Base-by-base conservation (phyloP, 192 early-diverging fungal genomes). In the Coemansia sp. region DNA sequence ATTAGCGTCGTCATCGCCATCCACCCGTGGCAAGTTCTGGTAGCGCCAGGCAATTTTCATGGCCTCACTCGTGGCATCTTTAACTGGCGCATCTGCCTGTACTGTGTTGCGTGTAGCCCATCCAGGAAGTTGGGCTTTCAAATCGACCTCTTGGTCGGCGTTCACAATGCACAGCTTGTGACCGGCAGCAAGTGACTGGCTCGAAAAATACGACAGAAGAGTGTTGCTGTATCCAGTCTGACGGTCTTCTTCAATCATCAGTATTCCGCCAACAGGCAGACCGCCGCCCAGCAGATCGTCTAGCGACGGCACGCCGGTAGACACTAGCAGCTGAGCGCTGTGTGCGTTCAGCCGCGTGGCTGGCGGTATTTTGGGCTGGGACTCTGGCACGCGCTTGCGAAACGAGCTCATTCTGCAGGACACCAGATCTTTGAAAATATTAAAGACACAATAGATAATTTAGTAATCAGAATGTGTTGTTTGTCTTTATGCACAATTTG, bases 1-100 rank as follows among this genome's bases (percentile, higher is more conserved):
- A 22, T 37, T 16, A 4, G 67, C 57, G n/a, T 43, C 58, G 22
- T 57, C 56, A 22, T 48, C 56, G 29, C 57, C 23, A 57, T 62
- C 61, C 22, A 66, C 57, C 27, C 47, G 72, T 41, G 93, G 93
- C 62, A 96, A 57, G 39, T 86, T 83, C 68, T 94, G 85, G 82
- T 98, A 98, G 53, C 96, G 77, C 96, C 96, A 98, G 1, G 96
- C 96, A 58, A 98, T 97, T 54, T 83, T 87, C 86, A 98, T 86
- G 1, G 81, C 71, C 57, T 92, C 90, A n/a, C 74, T 77, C 4
- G 37, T 22, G 2, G 51, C 53, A 27, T 35, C n/a, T 48, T 67
- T 27, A 21, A 41, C 39, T 53, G 29, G 21, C 1, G 55, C 49
- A 11, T 56, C 64, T 11, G 51, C 41, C 3, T 35, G 38, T 10